Percentiles rank a stretch among this genome's conserved stretches.
phyloP scores from a whole-genome alignment of 2,329 filamentous ascomycete genomes.

The Penicillium sp. region DNA sequence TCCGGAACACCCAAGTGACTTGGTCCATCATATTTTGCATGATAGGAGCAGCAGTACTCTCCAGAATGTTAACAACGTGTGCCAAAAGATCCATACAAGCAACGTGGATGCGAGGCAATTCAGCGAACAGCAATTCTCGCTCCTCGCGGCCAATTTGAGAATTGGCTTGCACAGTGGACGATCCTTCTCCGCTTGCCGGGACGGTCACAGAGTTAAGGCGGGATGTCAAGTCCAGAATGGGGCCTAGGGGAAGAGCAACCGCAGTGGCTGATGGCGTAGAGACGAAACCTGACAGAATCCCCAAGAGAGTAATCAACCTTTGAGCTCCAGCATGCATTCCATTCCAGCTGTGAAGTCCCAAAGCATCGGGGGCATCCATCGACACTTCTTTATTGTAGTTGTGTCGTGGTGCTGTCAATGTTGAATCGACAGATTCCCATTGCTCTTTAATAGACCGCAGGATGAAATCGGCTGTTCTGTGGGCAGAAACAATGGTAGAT shows the following conservation, averaged over 20 bases:
- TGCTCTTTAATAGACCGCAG: constrained; percentile 78
- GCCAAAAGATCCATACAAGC: constrained; percentile 64
- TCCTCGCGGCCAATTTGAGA: constrained; percentile 75
- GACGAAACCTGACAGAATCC: constrained; percentile 63
- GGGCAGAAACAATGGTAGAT: constrained; percentile 61
- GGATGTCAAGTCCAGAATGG: constrained; percentile 65
- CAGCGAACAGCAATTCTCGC: constrained; percentile 71
- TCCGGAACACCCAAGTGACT: constrained; percentile 65
- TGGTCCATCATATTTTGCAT: constrained; percentile 68
- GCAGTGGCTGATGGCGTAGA: constrained; percentile 61
- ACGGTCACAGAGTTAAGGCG: constrained; percentile 67
- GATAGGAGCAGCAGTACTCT: constrained; percentile 57
- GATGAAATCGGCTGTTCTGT: constrained; percentile 70
- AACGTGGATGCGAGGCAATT: constrained; percentile 71
- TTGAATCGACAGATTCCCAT: constrained; percentile 67
- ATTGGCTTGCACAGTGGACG: constrained; percentile 60
- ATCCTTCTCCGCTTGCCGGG: constrained; percentile 44
- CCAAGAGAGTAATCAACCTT: constrained; percentile 65
- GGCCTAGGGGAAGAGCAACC: constrained; percentile 66
- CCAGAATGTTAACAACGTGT: constrained; percentile 58
- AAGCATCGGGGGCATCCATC: constrained; percentile 40
- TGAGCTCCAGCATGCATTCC: constrained; percentile 73
- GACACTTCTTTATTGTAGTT: constrained; percentile 36
- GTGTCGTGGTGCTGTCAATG: constrained; percentile 32
- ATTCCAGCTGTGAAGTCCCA: constrained; percentile 65